phyloP scores from a whole-genome alignment of 2,329 filamentous ascomycete species.

The Raffaelea albimanens region DNA sequence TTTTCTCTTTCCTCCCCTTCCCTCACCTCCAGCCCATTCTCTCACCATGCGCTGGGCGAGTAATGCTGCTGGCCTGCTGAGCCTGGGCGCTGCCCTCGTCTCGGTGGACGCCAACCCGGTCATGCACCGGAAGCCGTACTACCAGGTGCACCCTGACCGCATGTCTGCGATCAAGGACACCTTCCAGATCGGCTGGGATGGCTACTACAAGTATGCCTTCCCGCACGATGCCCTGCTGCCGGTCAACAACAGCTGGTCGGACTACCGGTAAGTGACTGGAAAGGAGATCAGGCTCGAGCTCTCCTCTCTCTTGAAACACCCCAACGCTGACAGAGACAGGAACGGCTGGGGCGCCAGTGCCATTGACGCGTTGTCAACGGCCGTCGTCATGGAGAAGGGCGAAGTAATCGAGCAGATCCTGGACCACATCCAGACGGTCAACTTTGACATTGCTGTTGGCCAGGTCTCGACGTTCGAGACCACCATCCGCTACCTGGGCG shows the following conservation, averaged over 20 bases:
- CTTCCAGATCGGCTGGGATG: conserved; percentile 63
- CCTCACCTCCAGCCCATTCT: not conserved
- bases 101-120: not conserved
- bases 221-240: conserved; percentile 69
- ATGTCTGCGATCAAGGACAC: conserved; percentile 56
- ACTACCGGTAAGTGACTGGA: conserved; percentile 52
- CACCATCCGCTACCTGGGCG: conserved; percentile 79
- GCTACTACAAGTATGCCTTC: conserved; percentile 65
- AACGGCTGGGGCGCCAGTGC: conserved; percentile 81
- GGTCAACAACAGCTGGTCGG: conserved; percentile 51
- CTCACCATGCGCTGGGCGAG: no score
- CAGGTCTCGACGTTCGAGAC: conserved; percentile 78
- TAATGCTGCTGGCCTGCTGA: not conserved
- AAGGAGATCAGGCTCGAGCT: not conserved
- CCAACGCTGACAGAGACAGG: no score
- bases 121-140: conserved; percentile 8
- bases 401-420: conserved; percentile 63
- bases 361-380: conserved; percentile 71
- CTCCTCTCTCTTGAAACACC: not conserved
- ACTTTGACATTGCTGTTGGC: conserved; percentile 55
- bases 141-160: conserved; percentile 27
- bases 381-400: conserved; percentile 63
- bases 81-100: not conserved
- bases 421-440: conserved; percentile 57
- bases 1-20: not conserved